These are phyloP conservation scores for Cordyceps cateniannulata DNA, from an alignment of 2,329 filamentous ascomycete genomes.

Conservation along the genomic window DNA sequence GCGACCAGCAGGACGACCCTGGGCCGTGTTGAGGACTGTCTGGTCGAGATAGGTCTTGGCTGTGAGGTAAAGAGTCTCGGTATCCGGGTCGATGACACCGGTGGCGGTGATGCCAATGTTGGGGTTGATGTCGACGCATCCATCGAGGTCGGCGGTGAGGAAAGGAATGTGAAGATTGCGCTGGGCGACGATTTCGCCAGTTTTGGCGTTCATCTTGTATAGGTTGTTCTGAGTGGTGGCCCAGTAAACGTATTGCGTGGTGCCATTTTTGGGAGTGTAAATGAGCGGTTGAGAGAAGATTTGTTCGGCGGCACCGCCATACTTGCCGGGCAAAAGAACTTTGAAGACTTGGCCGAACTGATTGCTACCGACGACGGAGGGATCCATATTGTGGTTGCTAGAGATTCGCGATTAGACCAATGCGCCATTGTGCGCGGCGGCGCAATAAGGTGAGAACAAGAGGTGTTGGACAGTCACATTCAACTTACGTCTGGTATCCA, in stretches of 20 bases:
- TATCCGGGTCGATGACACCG: constrained; percentile 38
- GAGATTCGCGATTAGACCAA: background rate
- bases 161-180: constrained; percentile 45
- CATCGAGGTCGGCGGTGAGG: constrained; percentile 39
- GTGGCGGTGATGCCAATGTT: constrained; percentile 40
- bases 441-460: background rate
- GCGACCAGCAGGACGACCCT: constrained; percentile 28
- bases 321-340: constrained; percentile 44
- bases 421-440: background rate
- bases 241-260: constrained; percentile 47
- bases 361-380: constrained; percentile 46
- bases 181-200: constrained; percentile 41
- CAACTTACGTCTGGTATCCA: constrained; percentile 46
- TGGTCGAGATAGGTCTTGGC: constrained; percentile 37
- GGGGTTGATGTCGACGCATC: constrained; percentile 43
- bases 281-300: constrained; percentile 45
- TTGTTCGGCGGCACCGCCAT: constrained; percentile 42
- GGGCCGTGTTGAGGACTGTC: constrained; percentile 20
- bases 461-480: too few relatives aligned
- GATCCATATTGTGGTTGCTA: constrained; percentile 57
- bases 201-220: constrained; percentile 50
- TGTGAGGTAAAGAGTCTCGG: constrained; percentile 37
- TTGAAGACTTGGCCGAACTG: constrained; percentile 51
- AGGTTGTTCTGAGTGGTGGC: constrained; percentile 53
- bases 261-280: constrained; percentile 40